phyloP scores from a whole-genome alignment of 2,329 filamentous ascomycete genomes.

The Aspergillus carbonarius region DNA sequence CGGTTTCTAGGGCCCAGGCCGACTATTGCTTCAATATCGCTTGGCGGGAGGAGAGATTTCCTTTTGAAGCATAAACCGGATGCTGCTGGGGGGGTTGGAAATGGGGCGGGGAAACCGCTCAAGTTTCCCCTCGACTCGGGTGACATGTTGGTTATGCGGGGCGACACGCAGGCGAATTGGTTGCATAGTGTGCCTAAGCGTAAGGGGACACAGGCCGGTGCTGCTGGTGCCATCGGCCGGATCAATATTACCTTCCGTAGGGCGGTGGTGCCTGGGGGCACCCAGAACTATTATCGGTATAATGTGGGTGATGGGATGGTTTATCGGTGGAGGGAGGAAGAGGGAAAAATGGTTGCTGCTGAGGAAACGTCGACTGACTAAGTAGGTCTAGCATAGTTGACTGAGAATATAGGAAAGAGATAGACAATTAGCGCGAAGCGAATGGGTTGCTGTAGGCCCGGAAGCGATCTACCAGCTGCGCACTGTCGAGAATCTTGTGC shows the following conservation, averaged over 20 bases:
- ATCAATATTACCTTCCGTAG: slow-evolving; percentile 78
- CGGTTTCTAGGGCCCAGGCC: slow-evolving; percentile 69
- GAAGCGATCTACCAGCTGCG: slow-evolving; percentile 10
- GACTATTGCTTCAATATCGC: slow-evolving; percentile 71
- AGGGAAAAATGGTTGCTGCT: slow-evolving; percentile 20
- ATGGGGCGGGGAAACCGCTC: slow-evolving; percentile 40
- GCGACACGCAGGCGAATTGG: slow-evolving; percentile 73
- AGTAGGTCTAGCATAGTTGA: too few relatives aligned
- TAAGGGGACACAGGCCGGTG: slow-evolving; percentile 56
- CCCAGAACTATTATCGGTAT: slow-evolving; percentile 81
- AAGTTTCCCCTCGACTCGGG: slow-evolving; percentile 62
- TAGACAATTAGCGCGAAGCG: background rate
- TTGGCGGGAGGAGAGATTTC: slow-evolving; percentile 73
- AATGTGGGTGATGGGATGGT: slow-evolving; percentile 71
- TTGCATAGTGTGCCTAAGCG: slow-evolving; percentile 76
- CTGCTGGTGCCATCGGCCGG: slow-evolving; percentile 56
- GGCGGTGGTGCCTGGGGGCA: slow-evolving; percentile 69
- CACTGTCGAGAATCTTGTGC: slow-evolving; percentile 33
- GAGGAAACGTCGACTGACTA: background rate
- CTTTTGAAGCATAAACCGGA: slow-evolving; percentile 73
- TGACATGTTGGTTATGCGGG: slow-evolving; percentile 78
- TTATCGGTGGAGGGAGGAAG: slow-evolving; percentile 64
- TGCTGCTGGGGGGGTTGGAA: slow-evolving; percentile 12
- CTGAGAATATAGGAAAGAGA: background rate
- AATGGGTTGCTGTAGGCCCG: slow-evolving; percentile 15